Evolutionary conservation across 1,139 yeast species (phyloP).

Genomic region (Candida sanyaensis): DNA sequence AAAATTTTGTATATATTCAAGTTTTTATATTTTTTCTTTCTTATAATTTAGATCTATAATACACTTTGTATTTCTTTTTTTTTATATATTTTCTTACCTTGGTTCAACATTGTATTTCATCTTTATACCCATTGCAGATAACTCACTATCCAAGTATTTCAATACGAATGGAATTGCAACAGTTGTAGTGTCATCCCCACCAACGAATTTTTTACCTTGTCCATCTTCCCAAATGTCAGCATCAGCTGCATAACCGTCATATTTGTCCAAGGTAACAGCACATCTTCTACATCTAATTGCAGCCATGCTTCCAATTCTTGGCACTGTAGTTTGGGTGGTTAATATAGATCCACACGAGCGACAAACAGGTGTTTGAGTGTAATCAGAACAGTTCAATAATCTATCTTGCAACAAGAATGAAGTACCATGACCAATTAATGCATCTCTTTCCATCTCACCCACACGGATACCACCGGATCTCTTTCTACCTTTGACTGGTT

Average conservation of each 20-base stretch:
- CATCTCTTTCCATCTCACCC: constrained; percentile 99
- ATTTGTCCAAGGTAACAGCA: constrained; percentile 60
- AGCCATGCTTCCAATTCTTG: constrained; percentile 82
- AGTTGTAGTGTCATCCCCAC: constrained; percentile 90
- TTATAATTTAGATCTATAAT: not conserved
- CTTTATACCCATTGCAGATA: constrained; percentile 97
- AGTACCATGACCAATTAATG: constrained; percentile 98
- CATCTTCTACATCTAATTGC: constrained; percentile 89
- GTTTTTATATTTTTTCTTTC: not conserved
- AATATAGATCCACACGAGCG: constrained; percentile 91
- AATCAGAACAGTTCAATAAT: constrained; percentile 92
- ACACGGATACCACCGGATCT: constrained; percentile 99
- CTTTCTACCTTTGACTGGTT: constrained; percentile 99
- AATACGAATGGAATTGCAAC: constrained; percentile 97
- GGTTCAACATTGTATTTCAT: constrained; percentile 84
- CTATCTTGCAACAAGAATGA: constrained; percentile 94
- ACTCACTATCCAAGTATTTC: constrained; percentile 91
- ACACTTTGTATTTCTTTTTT: not conserved
- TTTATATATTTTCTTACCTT: constrained; percentile 27
- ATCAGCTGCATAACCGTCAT: constrained; percentile 57
- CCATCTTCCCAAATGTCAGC: constrained; percentile 98
- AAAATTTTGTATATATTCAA: not conserved
- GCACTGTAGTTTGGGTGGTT: constrained; percentile 87
- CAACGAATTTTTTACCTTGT: constrained; percentile 84
- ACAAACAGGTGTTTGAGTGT: constrained; percentile 88